A percentile compares a stretch with the other conserved stretches of the same genome.
Evolutionary conservation across 805 yeast species (phyloP).

Genomic region (Sporopachydermia quercuum): DNA sequence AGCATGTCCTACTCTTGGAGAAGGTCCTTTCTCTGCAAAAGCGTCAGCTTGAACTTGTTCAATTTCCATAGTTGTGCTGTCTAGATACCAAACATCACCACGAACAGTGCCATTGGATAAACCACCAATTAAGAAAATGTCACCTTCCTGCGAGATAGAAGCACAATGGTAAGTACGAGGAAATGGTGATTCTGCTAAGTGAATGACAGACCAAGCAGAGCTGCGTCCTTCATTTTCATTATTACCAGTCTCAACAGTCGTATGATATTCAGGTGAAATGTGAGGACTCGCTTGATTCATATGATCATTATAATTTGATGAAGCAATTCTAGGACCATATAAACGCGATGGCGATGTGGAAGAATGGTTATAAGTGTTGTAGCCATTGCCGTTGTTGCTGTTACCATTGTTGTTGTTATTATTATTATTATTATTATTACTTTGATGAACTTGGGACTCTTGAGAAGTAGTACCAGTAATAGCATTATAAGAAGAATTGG

Average conservation of each 20-base stretch:
- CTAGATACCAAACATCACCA: constrained; percentile 89
- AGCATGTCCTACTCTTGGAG: constrained; percentile 95
- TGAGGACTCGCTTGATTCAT: too few species aligned
- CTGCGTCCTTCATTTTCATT: too few species aligned
- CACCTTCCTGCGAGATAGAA: constrained; percentile 70
- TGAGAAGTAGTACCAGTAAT: neutral
- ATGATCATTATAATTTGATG: too few species aligned
- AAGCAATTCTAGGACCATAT: too few species aligned
- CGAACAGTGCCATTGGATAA: constrained; percentile 81
- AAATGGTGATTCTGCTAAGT: constrained; percentile 53
- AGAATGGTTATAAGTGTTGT: too few species aligned
- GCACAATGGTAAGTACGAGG: constrained; percentile 92
- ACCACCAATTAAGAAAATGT: constrained; percentile 87
- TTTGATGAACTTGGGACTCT: too few species aligned
- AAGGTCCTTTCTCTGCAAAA: constrained; percentile 69
- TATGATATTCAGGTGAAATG: too few species aligned
- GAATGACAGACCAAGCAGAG: constrained; percentile 1
- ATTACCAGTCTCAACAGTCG: too few species aligned
- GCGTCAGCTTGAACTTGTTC: constrained; percentile 25
- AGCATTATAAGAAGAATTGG: neutral
- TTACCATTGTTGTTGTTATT: too few species aligned
- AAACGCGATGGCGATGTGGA: neutral
- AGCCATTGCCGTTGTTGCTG: too few species aligned
- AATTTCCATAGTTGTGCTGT: constrained; percentile 28
- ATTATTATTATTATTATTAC: too few species aligned